phyloP scores from a whole-genome alignment of 306 rosid genomes.

The Vigna mungo region DNA sequence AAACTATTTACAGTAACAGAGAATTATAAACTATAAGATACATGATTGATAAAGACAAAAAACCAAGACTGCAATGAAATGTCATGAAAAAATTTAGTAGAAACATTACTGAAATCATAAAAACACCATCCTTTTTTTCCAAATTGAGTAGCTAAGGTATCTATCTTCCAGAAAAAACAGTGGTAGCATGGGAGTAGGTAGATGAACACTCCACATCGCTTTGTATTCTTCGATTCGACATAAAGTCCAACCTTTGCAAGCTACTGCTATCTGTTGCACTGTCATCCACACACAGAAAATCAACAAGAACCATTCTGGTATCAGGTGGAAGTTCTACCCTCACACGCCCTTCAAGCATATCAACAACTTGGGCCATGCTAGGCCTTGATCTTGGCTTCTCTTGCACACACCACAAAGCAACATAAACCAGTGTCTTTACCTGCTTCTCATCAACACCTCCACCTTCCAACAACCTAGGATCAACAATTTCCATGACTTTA shows the following conservation, averaged over 20 bases:
- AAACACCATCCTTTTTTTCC: background rate
- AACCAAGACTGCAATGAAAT: background rate
- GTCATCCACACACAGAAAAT: constrained; percentile 56
- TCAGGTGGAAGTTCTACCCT: constrained; percentile 73
- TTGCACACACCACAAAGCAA: constrained; percentile 86
- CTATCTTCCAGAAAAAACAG: constrained; percentile 57
- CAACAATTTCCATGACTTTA: constrained; percentile 69
- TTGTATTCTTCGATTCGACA: constrained; percentile 36
- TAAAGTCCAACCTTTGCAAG: constrained; percentile 33
- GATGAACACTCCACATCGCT: constrained; percentile 43
- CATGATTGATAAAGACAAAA: background rate
- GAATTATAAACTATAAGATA: background rate
- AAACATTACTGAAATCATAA: background rate
- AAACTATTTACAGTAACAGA: background rate
- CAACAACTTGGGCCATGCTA: constrained; percentile 65
- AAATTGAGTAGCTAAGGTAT: background rate
- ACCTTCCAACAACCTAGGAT: constrained; percentile 54
- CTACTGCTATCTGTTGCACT: constrained; percentile 25
- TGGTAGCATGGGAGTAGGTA: constrained; percentile 53
- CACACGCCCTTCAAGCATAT: constrained; percentile 75
- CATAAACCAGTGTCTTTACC: constrained; percentile 55
- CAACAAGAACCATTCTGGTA: constrained; percentile 61
- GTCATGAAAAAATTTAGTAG: background rate
- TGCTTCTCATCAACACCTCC: constrained; percentile 66
- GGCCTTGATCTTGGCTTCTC: constrained; percentile 77